phyloP scores from a whole-genome alignment of 495 filamentous ascomycete species.

The Hypoxylon fuscum region DNA sequence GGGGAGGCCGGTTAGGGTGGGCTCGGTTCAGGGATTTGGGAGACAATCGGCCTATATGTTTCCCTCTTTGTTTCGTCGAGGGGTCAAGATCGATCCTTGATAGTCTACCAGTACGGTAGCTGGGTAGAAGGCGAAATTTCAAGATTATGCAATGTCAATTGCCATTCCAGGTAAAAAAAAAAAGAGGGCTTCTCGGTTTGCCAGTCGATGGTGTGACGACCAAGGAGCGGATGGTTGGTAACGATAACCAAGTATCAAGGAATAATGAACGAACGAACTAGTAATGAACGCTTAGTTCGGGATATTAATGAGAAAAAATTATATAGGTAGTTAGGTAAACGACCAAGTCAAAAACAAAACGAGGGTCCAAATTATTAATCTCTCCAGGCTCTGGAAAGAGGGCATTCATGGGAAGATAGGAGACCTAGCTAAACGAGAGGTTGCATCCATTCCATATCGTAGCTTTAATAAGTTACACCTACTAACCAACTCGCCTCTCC shows the following conservation, averaged over 20 bases:
- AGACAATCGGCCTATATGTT: constrained; percentile 30
- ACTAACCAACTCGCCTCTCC: constrained; percentile 21
- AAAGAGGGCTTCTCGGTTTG: constrained; percentile 4
- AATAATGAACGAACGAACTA: constrained; percentile 19
- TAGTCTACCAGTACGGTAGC: too few species aligned
- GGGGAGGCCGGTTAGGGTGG: constrained; percentile 32
- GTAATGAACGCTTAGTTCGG: too few species aligned
- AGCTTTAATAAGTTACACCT: constrained; percentile 32
- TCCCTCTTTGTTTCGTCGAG: constrained; percentile 32
- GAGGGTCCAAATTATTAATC: neutral
- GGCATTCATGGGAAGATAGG: constrained; percentile 28
- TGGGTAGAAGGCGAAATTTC: constrained; percentile 27
- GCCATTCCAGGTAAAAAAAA: constrained; percentile 27
- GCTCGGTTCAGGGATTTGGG: constrained; percentile 34
- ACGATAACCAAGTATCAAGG: neutral
- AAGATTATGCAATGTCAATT: constrained; percentile 34
- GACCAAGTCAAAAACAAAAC: constrained; percentile 20
- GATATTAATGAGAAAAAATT: too few species aligned
- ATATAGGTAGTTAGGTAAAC: constrained; percentile 7
- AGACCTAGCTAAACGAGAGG: constrained; percentile 10
- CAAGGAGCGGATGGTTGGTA: constrained; percentile 22
- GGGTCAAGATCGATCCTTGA: constrained; percentile 33
- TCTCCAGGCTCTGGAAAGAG: constrained; percentile 15
- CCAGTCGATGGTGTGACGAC: constrained; percentile 9
- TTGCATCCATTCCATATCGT: constrained; percentile 30